Conservation (phyloP, 306 rosid species). For the Corylus avellana region DNA sequence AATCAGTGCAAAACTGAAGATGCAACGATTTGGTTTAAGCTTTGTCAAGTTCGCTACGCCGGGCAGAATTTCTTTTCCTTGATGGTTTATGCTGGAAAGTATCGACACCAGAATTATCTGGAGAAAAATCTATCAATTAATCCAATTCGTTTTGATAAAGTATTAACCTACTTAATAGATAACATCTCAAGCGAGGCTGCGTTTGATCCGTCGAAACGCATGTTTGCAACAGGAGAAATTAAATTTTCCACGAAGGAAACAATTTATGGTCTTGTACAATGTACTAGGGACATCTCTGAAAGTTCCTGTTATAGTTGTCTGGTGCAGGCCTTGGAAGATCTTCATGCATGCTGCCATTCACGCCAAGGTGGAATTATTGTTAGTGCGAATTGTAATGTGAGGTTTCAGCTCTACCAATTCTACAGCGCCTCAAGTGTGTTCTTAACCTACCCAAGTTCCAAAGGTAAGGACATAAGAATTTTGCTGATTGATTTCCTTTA, state of each 20-base stretch:
- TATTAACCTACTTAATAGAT: slow-evolving; percentile 28
- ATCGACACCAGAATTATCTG: slow-evolving; percentile 18
- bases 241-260: slow-evolving; percentile 9
- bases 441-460: slow-evolving; percentile 27
- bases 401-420: slow-evolving; percentile 42
- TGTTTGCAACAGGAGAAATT: slow-evolving; percentile 53
- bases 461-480: slow-evolving; percentile 18
- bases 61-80: slow-evolving; percentile 26
- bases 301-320: slow-evolving; percentile 39
- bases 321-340: slow-evolving; percentile 38
- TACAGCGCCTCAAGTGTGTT: not conserved
- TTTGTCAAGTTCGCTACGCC: slow-evolving; percentile 60
- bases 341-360: slow-evolving; percentile 37
- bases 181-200: slow-evolving; percentile 35
- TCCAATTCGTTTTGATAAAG: not conserved
- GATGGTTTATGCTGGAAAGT: slow-evolving; percentile 43
- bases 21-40: slow-evolving; percentile 63
- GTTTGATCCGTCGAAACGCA: slow-evolving; percentile 16
- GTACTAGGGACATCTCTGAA: slow-evolving; percentile 47
- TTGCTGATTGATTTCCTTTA: not conserved
- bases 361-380: slow-evolving; percentile 37
- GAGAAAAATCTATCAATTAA: slow-evolving; percentile 31
- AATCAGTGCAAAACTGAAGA: slow-evolving; percentile 35
- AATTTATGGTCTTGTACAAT: slow-evolving; percentile 63
- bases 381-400: slow-evolving; percentile 45